Evolutionary conservation across 371 early-diverging fungal species (phyloP).

Genomic region (Haplosporangium sp.): DNA sequence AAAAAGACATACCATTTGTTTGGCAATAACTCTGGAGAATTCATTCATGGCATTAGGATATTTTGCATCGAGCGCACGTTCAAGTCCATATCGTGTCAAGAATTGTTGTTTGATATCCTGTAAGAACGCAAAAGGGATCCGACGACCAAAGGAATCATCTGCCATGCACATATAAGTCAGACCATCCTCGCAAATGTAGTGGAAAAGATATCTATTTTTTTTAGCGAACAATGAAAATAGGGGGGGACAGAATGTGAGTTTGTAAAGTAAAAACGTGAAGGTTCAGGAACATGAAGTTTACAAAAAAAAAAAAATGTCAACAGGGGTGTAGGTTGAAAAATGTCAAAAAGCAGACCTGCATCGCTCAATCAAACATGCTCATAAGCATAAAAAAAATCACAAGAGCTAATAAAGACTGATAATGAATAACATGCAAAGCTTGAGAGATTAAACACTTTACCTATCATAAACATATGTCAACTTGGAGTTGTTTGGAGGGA

Average conservation of each 20-base stretch:
- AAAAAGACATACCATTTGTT: constrained; percentile 75
- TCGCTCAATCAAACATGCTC: too few species aligned
- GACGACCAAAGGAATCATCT: constrained; percentile 88
- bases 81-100: constrained; percentile 68
- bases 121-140: constrained; percentile 91
- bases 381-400: too few species aligned
- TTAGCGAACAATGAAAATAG: too few species aligned
- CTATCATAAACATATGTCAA: constrained; percentile 92
- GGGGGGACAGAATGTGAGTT: neutral
- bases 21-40: constrained; percentile 82
- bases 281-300: too few species aligned
- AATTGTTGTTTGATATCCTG: constrained; percentile 84
- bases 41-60: constrained; percentile 85
- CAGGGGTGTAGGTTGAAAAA: too few species aligned
- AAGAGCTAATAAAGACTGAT: too few species aligned
- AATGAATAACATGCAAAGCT: neutral
- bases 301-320: too few species aligned
- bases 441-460: constrained; percentile 50
- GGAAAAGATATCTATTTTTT: constrained; percentile 82
- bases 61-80: constrained; percentile 64
- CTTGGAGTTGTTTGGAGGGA: constrained; percentile 90
- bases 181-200: constrained; percentile 86
- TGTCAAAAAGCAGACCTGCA: too few species aligned
- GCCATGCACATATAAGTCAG: constrained; percentile 92
- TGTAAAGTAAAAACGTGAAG: too few species aligned